Percentiles rank a stretch among this genome's conserved stretches.
Evolutionary conservation across 176 grass and related monocot species (phyloP).

Genomic region (Microstegium vimineum): DNA sequence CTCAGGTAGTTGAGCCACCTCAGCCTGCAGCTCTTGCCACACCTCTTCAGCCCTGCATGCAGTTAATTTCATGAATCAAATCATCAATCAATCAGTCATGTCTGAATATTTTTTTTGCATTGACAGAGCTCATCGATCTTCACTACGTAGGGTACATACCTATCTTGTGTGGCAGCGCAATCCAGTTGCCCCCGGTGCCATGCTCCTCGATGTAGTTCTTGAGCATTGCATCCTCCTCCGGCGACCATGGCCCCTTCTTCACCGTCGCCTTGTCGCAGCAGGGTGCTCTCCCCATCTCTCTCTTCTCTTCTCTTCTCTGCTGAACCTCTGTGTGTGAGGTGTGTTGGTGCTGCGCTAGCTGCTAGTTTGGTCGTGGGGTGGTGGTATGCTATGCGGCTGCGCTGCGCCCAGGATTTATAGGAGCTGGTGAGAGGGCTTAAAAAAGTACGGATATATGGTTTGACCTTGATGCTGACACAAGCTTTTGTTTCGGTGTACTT

Average conservation of each 20-base stretch:
- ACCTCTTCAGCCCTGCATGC: constrained; percentile 60
- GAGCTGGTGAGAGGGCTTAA: constrained; percentile 11
- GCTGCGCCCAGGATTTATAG: constrained; percentile 50
- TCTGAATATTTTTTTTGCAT: too few species aligned
- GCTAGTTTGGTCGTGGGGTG: constrained; percentile 41
- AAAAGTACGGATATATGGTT: constrained; percentile 38
- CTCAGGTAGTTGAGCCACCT: constrained; percentile 81
- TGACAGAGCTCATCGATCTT: too few species aligned
- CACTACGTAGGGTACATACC: too few species aligned
- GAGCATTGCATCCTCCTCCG: constrained; percentile 80
- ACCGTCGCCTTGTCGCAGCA: constrained; percentile 90
- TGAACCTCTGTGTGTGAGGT: not conserved
- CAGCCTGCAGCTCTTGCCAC: constrained; percentile 80
- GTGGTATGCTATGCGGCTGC: too few species aligned
- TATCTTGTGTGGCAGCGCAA: constrained; percentile 78
- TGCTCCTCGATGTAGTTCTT: constrained; percentile 88
- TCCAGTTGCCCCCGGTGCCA: constrained; percentile 86
- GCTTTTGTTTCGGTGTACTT: constrained; percentile 30
- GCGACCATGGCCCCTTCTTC: constrained; percentile 93
- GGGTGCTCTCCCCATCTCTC: constrained; percentile 71
- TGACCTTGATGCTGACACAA: constrained; percentile 61
- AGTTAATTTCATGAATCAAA: constrained; percentile 2
- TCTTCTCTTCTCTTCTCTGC: not conserved
- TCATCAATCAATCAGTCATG: too few species aligned
- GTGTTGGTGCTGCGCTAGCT: constrained; percentile 13